Conservation (phyloP, 2,329 filamentous ascomycete species). For the Talaromyces sp. region DNA sequence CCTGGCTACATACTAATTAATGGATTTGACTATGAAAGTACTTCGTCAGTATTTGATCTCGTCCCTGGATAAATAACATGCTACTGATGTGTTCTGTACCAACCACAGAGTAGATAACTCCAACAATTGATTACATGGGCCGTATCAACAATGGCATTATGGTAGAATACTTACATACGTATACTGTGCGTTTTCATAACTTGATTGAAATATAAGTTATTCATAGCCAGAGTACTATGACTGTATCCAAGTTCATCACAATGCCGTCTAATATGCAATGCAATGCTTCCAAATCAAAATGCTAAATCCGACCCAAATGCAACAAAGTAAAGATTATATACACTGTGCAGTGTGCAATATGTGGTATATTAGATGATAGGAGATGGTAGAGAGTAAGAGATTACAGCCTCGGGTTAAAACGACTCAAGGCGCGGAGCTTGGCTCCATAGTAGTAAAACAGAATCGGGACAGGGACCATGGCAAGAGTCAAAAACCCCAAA, state of each 20-base stretch:
- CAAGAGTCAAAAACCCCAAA: constrained; percentile 39
- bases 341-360: too few relatives aligned
- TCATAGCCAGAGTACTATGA: too few relatives aligned
- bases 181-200: not conserved
- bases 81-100: too few relatives aligned
- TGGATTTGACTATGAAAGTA: too few relatives aligned
- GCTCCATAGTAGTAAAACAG: constrained; percentile 51
- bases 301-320: constrained; percentile 5
- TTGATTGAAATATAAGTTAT: too few relatives aligned
- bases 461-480: constrained; percentile 49
- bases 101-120: too few relatives aligned
- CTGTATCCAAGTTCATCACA: not conserved
- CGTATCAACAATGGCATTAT: not conserved
- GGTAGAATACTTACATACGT: not conserved
- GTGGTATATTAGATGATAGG: not conserved
- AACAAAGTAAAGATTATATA: not conserved
- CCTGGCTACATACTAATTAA: too few relatives aligned
- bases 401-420: constrained; percentile 31
- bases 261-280: not conserved
- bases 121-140: not conserved
- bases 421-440: constrained; percentile 44
- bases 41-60: too few relatives aligned
- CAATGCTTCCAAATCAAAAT: not conserved
- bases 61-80: too few relatives aligned
- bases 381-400: not conserved